Conservation (phyloP, 768 basidiomycete species). For the Boletellus ananas region DNA sequence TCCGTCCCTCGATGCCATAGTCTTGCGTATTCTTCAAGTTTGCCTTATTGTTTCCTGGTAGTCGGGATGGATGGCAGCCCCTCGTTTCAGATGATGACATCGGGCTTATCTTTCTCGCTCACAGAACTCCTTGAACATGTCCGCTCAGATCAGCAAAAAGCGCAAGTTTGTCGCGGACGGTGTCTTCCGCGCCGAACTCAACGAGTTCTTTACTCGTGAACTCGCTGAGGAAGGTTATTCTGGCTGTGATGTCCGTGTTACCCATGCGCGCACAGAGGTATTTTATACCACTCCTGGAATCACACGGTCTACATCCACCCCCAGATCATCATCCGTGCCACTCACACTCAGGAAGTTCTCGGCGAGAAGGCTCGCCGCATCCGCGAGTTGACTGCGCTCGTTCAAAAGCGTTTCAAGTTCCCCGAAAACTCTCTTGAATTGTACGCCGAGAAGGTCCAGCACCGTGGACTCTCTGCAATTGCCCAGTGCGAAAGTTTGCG, state of each 20-base stretch:
- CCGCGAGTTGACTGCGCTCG: conserved; percentile 95
- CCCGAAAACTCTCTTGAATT: conserved; percentile 98
- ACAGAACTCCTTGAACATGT: conserved; percentile 51
- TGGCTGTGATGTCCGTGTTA: conserved; percentile 99
- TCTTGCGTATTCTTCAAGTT: not conserved
- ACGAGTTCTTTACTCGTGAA: conserved; percentile 98
- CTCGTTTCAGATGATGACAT: conserved; percentile 16
- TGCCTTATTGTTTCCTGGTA: not conserved
- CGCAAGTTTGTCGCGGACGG: conserved; percentile 98
- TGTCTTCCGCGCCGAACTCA: conserved; percentile 98
- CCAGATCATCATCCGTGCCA: conserved; percentile 98
- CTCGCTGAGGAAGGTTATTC: conserved; percentile 99
- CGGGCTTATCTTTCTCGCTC: conserved; percentile 17
- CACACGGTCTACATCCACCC: not conserved
- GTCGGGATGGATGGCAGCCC: conserved; percentile 20
- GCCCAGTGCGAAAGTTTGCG: conserved; percentile 98
- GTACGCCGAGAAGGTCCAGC: conserved; percentile 98
- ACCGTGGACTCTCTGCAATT: conserved; percentile 96
- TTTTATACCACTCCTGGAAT: conserved; percentile 1
- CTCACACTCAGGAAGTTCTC: conserved; percentile 97
- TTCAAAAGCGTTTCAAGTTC: conserved; percentile 99
- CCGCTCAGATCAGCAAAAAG: conserved; percentile 92
- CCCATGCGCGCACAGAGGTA: conserved; percentile 97
- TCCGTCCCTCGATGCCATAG: not conserved
- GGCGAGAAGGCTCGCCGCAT: conserved; percentile 99